phyloP scores from a whole-genome alignment of 2,329 filamentous ascomycete species.

The Fusarium sp. region DNA sequence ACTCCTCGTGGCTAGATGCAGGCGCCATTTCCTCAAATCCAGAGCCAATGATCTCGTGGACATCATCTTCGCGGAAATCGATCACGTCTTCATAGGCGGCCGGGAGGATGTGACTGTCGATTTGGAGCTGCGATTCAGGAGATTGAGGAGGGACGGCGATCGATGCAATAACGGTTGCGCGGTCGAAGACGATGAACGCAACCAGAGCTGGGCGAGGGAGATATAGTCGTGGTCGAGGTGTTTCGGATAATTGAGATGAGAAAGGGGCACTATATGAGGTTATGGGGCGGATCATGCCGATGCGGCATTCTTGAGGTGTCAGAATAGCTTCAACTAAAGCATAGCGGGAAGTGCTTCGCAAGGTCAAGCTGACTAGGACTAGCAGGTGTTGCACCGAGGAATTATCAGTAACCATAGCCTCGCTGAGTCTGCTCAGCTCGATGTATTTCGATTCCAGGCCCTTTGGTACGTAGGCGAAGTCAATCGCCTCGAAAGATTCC shows the following conservation, averaged over 20 bases:
- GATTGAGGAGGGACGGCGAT: slow-evolving; percentile 75
- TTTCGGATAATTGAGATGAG: slow-evolving; percentile 53
- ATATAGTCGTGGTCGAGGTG: slow-evolving; percentile 73
- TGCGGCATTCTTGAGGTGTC: slow-evolving; percentile 62
- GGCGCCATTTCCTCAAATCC: slow-evolving; percentile 70
- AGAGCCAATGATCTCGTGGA: slow-evolving; percentile 73
- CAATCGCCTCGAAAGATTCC: slow-evolving; percentile 78
- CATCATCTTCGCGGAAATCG: slow-evolving; percentile 76
- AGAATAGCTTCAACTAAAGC: slow-evolving; percentile 80
- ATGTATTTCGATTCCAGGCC: slow-evolving; percentile 63
- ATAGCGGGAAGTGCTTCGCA: slow-evolving; percentile 71
- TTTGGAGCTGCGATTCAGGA: slow-evolving; percentile 80
- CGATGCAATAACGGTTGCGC: slow-evolving; percentile 82
- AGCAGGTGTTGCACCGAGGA: slow-evolving; percentile 70
- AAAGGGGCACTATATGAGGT: slow-evolving; percentile 71
- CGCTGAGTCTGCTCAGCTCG: slow-evolving; percentile 64
- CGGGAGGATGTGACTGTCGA: slow-evolving; percentile 72
- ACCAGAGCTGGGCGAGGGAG: slow-evolving; percentile 83
- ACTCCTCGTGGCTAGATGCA: slow-evolving; percentile 57
- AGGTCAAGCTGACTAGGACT: slow-evolving; percentile 69
- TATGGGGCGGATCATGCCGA: slow-evolving; percentile 77
- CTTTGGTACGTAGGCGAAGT: slow-evolving; percentile 78
- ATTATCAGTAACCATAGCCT: slow-evolving; percentile 63
- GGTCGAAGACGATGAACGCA: slow-evolving; percentile 84
- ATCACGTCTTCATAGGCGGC: slow-evolving; percentile 87